phyloP scores from a whole-genome alignment of 2,329 filamentous ascomycete genomes.

The Talaromyces rugulosus region DNA sequence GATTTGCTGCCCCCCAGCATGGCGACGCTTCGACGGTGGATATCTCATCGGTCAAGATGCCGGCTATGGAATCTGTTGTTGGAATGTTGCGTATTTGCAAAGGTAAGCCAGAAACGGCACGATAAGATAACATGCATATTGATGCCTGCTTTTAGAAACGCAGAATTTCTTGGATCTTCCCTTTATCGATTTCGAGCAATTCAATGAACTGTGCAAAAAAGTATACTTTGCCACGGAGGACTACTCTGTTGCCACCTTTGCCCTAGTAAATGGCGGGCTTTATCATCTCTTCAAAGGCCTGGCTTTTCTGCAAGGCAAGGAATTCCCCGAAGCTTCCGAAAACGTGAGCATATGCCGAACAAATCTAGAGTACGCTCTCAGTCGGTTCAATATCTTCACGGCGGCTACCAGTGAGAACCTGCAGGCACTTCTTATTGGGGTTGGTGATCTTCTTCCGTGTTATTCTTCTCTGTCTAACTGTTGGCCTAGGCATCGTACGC shows the following conservation, averaged over 20 bases:
- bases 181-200: conserved; percentile 28
- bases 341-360: conserved; percentile 34
- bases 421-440: conserved; percentile 56
- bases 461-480: conserved; percentile 25
- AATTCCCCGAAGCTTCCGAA: conserved; percentile 17
- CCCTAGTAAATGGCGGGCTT: conserved; percentile 36
- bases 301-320: conserved; percentile 19
- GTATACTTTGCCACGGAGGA: conserved; percentile 43
- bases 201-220: conserved; percentile 37
- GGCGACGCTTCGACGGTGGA: conserved; percentile 21
- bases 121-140: background rate
- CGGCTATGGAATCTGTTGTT: conserved; percentile 31
- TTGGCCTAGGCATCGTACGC: conserved; percentile 53
- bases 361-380: conserved; percentile 44
- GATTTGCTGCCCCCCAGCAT: conserved; percentile 21
- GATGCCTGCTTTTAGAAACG: conserved; percentile 16
- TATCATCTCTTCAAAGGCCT: conserved; percentile 32
- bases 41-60: conserved; percentile 32
- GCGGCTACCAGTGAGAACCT: conserved; percentile 54
- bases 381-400: conserved; percentile 53
- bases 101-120: conserved; percentile 21
- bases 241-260: conserved; percentile 37
- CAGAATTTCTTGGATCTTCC: conserved; percentile 25
- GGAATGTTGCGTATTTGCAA: conserved; percentile 28
- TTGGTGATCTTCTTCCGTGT: conserved; percentile 30